These are phyloP conservation scores for Lachnellula cervina DNA, from an alignment of 2,329 filamentous ascomycete genomes.

Conservation along the genomic window DNA sequence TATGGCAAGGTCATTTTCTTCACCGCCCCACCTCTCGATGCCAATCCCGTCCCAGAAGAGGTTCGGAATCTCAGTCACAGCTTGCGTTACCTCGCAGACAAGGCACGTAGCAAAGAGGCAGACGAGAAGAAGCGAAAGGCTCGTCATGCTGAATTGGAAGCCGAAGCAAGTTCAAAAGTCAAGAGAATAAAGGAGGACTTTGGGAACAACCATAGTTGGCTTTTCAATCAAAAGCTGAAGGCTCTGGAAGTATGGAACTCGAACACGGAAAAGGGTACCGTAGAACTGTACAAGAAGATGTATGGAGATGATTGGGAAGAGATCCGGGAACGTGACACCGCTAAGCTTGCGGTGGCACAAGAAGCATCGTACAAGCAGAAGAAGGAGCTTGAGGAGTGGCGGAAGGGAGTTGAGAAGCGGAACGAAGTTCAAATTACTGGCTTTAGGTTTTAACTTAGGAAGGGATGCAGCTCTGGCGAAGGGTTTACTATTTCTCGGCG, in stretches of 20 bases:
- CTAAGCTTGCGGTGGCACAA: constrained; percentile 15
- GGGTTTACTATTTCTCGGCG: not conserved
- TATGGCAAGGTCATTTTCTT: constrained; percentile 64
- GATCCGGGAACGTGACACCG: constrained; percentile 14
- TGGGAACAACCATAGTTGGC: constrained; percentile 9
- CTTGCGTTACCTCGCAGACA: constrained; percentile 44
- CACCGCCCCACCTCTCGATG: constrained; percentile 57
- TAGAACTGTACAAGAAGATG: constrained; percentile 26
- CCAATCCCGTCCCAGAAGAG: constrained; percentile 23
- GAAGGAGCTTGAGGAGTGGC: constrained; percentile 12
- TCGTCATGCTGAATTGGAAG: constrained; percentile 23
- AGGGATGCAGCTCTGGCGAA: not conserved
- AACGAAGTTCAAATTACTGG: constrained; percentile 21
- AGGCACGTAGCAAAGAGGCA: constrained; percentile 35
- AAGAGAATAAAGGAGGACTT: constrained; percentile 21
- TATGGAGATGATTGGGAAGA: constrained; percentile 26
- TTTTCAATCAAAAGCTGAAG: constrained; percentile 19
- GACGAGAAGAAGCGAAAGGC: constrained; percentile 29
- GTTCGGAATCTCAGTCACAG: constrained; percentile 40
- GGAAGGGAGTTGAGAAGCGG: constrained; percentile 9
- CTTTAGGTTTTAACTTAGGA: constrained; percentile 10
- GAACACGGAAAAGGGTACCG: constrained; percentile 24
- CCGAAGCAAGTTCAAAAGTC: constrained; percentile 24
- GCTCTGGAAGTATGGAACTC: constrained; percentile 17
- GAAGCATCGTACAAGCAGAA: constrained; percentile 11